Percentiles rank a stretch among this genome's conserved stretches.
Conservation (phyloP, 495 filamentous ascomycete species). For the Viridothelium virens region DNA sequence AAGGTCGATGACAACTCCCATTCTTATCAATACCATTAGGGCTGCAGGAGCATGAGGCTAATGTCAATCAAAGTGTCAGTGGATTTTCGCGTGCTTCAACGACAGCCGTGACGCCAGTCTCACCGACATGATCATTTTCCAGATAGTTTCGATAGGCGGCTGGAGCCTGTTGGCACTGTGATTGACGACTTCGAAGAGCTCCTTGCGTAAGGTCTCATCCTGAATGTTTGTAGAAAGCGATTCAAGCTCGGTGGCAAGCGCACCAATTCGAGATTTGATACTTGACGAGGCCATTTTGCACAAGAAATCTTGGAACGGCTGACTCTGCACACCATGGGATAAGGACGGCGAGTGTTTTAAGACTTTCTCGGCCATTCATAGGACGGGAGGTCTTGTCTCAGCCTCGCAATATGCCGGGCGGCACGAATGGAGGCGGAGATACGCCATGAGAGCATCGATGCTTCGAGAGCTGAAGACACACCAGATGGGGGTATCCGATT, state of each 20-base stretch:
- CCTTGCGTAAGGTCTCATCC: neutral
- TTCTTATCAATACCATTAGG: conserved; percentile 13
- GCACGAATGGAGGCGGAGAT: too few relatives aligned
- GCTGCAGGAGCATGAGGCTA: conserved; percentile 14
- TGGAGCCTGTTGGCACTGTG: neutral
- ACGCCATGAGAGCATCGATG: too few relatives aligned
- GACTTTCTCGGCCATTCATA: too few relatives aligned
- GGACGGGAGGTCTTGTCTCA: too few relatives aligned
- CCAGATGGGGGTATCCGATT: too few relatives aligned
- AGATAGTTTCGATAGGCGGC: conserved; percentile 12
- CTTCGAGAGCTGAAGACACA: too few relatives aligned
- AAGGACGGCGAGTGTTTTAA: too few relatives aligned
- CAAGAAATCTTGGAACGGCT: too few relatives aligned
- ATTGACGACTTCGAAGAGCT: neutral
- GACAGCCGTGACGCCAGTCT: neutral
- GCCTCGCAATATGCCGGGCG: too few relatives aligned
- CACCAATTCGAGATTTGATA: neutral
- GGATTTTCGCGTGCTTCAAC: neutral
- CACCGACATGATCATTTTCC: conserved; percentile 15
- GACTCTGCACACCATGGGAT: too few relatives aligned
- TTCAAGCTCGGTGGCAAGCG: neutral
- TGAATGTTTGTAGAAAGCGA: neutral
- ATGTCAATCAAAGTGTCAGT: neutral
- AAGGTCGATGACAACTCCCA: conserved; percentile 9
- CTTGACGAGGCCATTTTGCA: too few relatives aligned